Evolutionary conservation across 2,329 filamentous ascomycete genomes (phyloP), one percentile per base, ranked within the genome.

Genomic region (Colletotrichum ledebouriae): DNA sequence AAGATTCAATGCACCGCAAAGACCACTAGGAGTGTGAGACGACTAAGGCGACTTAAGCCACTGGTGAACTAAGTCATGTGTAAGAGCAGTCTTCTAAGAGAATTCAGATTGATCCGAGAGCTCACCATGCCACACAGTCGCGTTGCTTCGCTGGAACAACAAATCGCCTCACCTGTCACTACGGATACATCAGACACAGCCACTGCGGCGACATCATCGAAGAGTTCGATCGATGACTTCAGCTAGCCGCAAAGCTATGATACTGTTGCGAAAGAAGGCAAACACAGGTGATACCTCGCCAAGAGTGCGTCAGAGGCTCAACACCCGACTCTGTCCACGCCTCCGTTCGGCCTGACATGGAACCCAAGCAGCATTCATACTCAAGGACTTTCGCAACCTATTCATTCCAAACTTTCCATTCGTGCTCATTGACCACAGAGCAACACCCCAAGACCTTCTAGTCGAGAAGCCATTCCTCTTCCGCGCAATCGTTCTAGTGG

Each of bases 331-430:
- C 17, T 17, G 7, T n/a, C 9, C 39, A 20, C 39, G 42, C 72
- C 75, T 6, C 79, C 78, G 0, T 79, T 80, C 47, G 78, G 78
- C 3, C 71, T 83, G 34, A 79, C 77, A 25, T 83, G 81, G 81
- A 47, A 47, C 73, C 10, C 79, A 82, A 59, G 79, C 78, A n/a
- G 69, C 77, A 17, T 71, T 75, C 13, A 75, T 78, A 4, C 58
- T 83, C 5, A 68, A 71, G 6, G 73, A 77, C 3, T 83, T 79
- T 65, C 76, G 74, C 25, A 67, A 67, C 4, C 73, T 75, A 5
- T 78, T 76, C 64, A 77, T 74, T 22, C 75, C 76, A 12, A 75
- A 77, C 25, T 82, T 82, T 56, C 81, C 81, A 0, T 82, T 81
- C 70, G 73, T 82, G 15, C 71, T 74, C 10, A 64, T 82, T 6